Evolutionary conservation across 306 rosid genomes (phyloP).

Genomic region (Prunus davidiana): DNA sequence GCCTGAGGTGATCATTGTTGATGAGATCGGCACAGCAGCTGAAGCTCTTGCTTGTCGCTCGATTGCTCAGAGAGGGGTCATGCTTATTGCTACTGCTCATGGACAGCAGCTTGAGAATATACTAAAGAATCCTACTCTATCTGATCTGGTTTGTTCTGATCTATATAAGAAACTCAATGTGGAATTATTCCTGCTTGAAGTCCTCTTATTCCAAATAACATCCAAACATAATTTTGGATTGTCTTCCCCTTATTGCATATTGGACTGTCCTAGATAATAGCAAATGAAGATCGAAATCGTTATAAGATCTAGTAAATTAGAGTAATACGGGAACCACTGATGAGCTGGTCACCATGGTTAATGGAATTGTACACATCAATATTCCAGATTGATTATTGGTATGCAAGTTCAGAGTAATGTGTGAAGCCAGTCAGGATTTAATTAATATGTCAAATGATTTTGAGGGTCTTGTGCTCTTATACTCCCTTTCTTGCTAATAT

Average conservation of each 20-base stretch:
- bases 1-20: conserved; percentile 74
- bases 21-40: conserved; percentile 70
- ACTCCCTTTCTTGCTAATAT: neutral
- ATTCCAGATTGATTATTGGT: neutral
- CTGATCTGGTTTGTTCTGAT: conserved; percentile 59
- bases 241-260: neutral
- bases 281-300: neutral
- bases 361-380: neutral
- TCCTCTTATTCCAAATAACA: conserved; percentile 14
- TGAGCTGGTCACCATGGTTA: neutral
- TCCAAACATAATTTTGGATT: conserved; percentile 1
- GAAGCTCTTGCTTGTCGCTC: conserved; percentile 74
- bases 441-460: neutral
- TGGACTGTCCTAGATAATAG: neutral
- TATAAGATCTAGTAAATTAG: neutral
- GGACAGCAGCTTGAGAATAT: conserved; percentile 57
- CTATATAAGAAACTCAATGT: conserved; percentile 14
- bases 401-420: neutral
- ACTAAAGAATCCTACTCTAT: conserved; percentile 56
- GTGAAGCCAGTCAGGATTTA: neutral
- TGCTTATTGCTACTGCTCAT: conserved; percentile 78
- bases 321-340: neutral
- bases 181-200: neutral
- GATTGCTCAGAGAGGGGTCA: conserved; percentile 63
- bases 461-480: neutral